Conservation (phyloP, 345 rosid species). For the Arabidopsis thaliana region DNA sequence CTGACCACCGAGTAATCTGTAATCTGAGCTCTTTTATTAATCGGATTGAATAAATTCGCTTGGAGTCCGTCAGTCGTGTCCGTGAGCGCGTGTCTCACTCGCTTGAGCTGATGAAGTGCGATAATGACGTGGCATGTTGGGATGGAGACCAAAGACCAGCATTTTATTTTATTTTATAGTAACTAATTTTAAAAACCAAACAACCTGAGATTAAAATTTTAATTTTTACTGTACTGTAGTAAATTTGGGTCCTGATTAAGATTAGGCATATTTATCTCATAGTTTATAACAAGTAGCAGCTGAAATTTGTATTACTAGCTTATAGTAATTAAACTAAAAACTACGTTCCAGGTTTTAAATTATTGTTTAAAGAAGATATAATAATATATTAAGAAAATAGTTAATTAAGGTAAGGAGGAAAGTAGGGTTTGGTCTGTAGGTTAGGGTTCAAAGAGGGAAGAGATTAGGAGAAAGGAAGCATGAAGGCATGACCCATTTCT, state of each 20-base stretch:
- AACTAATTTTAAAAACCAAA: not conserved
- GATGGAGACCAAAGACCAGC: constrained; percentile 20
- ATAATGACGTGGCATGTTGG: constrained; percentile 34
- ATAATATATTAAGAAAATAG: not conserved
- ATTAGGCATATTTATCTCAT: not conserved
- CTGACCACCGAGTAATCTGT: constrained; percentile 9
- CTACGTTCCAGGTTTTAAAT: not conserved
- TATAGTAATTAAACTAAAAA: not conserved
- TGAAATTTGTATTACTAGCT: not conserved
- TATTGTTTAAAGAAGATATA: not conserved
- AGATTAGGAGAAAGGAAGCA: constrained; percentile 48
- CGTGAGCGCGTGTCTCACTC: constrained; percentile 16
- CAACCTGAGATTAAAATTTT: not conserved
- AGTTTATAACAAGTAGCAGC: not conserved
- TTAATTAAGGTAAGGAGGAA: constrained; percentile 7
- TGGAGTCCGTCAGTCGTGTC: constrained; percentile 28
- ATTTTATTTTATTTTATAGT: not conserved
- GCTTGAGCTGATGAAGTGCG: not conserved
- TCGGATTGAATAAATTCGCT: constrained; percentile 12
- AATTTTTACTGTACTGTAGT: not conserved
- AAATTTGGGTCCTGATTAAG: not conserved
- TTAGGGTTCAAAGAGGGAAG: constrained; percentile 50
- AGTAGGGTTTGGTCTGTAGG: constrained; percentile 48
- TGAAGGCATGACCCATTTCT: constrained; percentile 43
- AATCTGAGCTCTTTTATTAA: constrained; percentile 2